Evolutionary conservation across 306 rosid species (phyloP).

Genomic region (Crotalaria pallida): DNA sequence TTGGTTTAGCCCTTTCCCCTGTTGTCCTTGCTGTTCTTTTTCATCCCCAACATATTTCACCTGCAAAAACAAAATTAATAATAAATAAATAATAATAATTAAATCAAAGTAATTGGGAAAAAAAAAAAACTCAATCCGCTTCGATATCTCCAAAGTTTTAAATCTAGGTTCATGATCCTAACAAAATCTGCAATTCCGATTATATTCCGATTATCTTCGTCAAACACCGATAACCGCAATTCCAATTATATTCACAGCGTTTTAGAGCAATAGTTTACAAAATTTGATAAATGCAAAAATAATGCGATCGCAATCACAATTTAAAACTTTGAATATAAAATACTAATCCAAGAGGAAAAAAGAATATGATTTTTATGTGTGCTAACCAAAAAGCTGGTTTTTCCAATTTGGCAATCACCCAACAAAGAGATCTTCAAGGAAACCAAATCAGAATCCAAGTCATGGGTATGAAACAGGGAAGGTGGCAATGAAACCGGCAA

Average conservation of each 20-base stretch:
- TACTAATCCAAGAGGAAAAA: too few relatives aligned
- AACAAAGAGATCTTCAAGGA: constrained; percentile 75
- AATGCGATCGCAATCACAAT: too few relatives aligned
- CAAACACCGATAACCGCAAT: too few relatives aligned
- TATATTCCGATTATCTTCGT: too few relatives aligned
- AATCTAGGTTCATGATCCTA: too few relatives aligned
- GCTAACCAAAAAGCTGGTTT: constrained; percentile 82
- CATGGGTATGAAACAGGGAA: constrained; percentile 21
- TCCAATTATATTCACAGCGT: too few relatives aligned
- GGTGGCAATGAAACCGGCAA: neutral
- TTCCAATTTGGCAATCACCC: constrained; percentile 84
- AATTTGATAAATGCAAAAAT: too few relatives aligned
- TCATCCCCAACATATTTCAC: constrained; percentile 71
- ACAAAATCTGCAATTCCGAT: too few relatives aligned
- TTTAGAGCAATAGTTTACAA: too few relatives aligned
- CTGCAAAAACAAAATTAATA: constrained; percentile 30
- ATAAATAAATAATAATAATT: neutral
- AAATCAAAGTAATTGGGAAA: neutral
- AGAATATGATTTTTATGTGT: neutral
- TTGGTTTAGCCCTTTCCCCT: constrained; percentile 43
- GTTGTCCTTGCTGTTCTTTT: constrained; percentile 24
- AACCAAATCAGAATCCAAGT: constrained; percentile 66
- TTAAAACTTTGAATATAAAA: neutral
- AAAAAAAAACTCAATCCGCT: neutral
- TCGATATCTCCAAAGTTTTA: too few relatives aligned